phyloP scores from a whole-genome alignment of 352 stramenopile genomes.

The Globisporangium mamillatum region DNA sequence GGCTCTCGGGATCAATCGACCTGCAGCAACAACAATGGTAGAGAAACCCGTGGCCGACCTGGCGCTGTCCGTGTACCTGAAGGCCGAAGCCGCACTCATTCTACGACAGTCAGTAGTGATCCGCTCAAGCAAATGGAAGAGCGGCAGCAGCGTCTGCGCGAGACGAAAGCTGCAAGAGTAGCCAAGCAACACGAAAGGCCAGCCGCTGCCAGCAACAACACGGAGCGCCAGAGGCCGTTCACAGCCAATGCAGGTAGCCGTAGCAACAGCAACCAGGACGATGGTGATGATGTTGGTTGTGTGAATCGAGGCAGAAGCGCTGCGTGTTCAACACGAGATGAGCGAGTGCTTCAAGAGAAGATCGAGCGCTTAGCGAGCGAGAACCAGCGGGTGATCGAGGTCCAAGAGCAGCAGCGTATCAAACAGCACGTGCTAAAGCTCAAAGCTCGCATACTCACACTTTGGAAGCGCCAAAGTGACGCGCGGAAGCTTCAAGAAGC shows the following conservation, averaged over 20 bases:
- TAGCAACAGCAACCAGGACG: slow-evolving; percentile 5
- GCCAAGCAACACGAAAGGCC: not conserved
- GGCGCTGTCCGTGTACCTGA: no score
- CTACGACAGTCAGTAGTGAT: not conserved
- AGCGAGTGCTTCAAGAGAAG: slow-evolving; percentile 30
- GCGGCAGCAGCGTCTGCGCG: slow-evolving; percentile 27
- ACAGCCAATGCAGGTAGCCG: slow-evolving; percentile 1
- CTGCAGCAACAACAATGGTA: not conserved
- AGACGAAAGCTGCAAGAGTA: slow-evolving; percentile 24
- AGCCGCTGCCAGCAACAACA: not conserved
- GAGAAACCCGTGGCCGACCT: not conserved
- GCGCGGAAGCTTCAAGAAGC: not conserved
- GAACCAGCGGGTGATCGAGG: slow-evolving; percentile 9
- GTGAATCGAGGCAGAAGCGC: no score
- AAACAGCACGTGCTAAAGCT: not conserved
- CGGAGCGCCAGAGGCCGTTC: not conserved
- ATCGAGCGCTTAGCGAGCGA: slow-evolving; percentile 30
- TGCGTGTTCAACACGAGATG: slow-evolving; percentile 7
- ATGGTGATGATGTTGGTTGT: no score
- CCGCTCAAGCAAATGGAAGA: slow-evolving; percentile 34
- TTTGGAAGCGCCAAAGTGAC: slow-evolving; percentile 7
- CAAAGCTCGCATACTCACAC: not conserved
- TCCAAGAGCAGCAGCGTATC: slow-evolving; percentile 3
- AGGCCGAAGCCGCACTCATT: no score
- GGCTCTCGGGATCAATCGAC: not conserved